A percentile compares a stretch with the other conserved stretches of the same genome.
Evolutionary conservation across 306 rosid species (phyloP).

Genomic region (Fragaria iinumae): DNA sequence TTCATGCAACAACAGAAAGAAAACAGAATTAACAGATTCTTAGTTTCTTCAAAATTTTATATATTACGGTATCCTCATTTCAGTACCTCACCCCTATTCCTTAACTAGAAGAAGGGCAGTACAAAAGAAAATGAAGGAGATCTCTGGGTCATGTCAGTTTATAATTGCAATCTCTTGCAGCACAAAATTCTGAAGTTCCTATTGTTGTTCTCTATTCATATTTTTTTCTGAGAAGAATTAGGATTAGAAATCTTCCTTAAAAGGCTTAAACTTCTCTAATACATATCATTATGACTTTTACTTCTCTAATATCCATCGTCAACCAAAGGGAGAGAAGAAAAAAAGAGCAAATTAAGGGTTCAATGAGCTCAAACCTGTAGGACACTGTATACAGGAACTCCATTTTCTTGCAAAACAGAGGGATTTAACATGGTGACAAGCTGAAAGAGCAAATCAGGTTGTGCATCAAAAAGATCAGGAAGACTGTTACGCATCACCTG

Average conservation of each 20-base stretch:
- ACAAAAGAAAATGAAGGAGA: not conserved
- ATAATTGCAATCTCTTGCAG: not conserved
- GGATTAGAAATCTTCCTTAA: not conserved
- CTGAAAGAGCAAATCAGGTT: slow-evolving; percentile 96
- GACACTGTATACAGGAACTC: slow-evolving; percentile 81
- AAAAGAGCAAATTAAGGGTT: not conserved
- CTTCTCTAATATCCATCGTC: not conserved
- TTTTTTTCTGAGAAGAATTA: not conserved
- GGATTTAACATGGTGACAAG: slow-evolving; percentile 99
- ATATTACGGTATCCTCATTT: not conserved
- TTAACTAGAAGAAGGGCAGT: not conserved
- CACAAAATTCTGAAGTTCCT: not conserved
- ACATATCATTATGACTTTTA: not conserved
- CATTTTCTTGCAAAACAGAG: slow-evolving; percentile 86
- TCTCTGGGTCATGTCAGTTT: not conserved
- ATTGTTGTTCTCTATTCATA: not conserved
- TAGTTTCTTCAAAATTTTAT: not conserved
- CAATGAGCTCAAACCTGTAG: slow-evolving; percentile 60
- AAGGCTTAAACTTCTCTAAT: not conserved
- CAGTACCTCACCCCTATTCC: not conserved
- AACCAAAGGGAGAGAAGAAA: not conserved
- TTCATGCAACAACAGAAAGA: not conserved
- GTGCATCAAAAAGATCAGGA: slow-evolving; percentile 98
- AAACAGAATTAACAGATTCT: not conserved
- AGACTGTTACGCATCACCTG: slow-evolving; percentile 94